Evolutionary conservation across 2,329 filamentous ascomycete species (phyloP).

Genomic region (Penicillium fuscoglaucum): DNA sequence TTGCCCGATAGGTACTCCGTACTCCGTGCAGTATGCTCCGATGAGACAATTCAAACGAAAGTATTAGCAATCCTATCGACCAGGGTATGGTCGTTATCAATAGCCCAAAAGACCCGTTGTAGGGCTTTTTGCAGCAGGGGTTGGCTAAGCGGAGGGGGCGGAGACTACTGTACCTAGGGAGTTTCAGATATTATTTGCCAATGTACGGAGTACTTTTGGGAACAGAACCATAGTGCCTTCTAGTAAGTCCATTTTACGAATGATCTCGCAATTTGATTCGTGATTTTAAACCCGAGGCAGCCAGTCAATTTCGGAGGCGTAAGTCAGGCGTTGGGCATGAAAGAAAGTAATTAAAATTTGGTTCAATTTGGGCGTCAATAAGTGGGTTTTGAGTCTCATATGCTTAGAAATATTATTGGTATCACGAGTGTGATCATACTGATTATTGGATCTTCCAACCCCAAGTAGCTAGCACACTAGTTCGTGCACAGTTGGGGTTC

Average conservation of each 20-base stretch:
- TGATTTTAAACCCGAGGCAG: background rate
- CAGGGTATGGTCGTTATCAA: background rate
- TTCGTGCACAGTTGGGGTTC: slow-evolving; percentile 4
- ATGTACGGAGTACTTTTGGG: background rate
- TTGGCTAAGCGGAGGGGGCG: background rate
- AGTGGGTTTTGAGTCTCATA: slow-evolving; percentile 11
- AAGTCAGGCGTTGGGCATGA: slow-evolving; percentile 27
- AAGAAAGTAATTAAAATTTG: slow-evolving; percentile 17
- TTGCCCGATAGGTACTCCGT: background rate
- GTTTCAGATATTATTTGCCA: slow-evolving; percentile 11
- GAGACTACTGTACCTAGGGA: background rate
- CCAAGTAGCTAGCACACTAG: background rate
- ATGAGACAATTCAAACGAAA: background rate
- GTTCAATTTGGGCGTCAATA: slow-evolving; percentile 18
- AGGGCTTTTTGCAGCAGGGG: background rate
- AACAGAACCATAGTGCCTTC: background rate
- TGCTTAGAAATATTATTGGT: background rate
- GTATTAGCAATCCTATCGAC: background rate
- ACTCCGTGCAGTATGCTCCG: background rate
- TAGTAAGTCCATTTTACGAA: background rate
- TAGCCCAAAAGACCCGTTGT: background rate
- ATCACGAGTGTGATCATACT: background rate
- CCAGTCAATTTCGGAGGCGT: slow-evolving; percentile 16
- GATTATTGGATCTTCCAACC: slow-evolving; percentile 2
- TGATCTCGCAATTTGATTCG: background rate